phyloP scores from a whole-genome alignment of 2,329 filamentous ascomycete genomes.

The Sporothrix brasiliensis region DNA sequence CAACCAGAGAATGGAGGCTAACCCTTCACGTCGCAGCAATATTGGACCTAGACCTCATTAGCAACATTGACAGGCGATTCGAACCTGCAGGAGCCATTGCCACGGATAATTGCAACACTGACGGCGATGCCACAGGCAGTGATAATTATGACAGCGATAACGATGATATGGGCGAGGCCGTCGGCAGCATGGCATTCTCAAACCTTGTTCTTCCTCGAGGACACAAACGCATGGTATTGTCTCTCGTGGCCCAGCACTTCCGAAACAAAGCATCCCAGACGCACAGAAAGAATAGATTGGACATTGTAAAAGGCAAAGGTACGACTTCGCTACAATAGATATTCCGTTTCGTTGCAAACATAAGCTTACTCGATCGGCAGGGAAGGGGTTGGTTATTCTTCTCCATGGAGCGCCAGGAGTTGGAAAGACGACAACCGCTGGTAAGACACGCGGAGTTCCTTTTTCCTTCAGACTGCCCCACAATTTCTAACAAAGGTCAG shows the following conservation, averaged over 20 bases:
- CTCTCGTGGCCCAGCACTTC: constrained; percentile 37
- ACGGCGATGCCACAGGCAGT: neutral
- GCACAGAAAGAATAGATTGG: constrained; percentile 34
- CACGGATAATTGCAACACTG: neutral
- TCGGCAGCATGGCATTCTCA: neutral
- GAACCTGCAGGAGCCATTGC: too few relatives aligned
- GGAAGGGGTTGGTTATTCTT: constrained; percentile 6
- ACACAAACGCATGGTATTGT: constrained; percentile 21
- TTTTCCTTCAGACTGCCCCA: neutral
- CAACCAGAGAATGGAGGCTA: too few relatives aligned
- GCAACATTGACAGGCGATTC: neutral
- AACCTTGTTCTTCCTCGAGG: neutral
- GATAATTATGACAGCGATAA: neutral
- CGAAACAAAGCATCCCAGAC: constrained; percentile 35
- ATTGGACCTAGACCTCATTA: constrained; percentile 6
- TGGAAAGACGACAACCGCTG: constrained; percentile 9
- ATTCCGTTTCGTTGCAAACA: too few relatives aligned
- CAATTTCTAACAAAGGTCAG: neutral
- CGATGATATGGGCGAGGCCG: neutral
- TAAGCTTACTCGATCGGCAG: neutral
- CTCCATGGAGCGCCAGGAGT: constrained; percentile 16
- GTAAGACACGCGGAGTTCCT: neutral
- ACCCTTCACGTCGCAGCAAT: neutral
- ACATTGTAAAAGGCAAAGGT: constrained; percentile 20
- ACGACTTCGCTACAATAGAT: neutral